phyloP scores from a whole-genome alignment of 1,284 basidiomycete species.

The Rhodotorula sp. region DNA sequence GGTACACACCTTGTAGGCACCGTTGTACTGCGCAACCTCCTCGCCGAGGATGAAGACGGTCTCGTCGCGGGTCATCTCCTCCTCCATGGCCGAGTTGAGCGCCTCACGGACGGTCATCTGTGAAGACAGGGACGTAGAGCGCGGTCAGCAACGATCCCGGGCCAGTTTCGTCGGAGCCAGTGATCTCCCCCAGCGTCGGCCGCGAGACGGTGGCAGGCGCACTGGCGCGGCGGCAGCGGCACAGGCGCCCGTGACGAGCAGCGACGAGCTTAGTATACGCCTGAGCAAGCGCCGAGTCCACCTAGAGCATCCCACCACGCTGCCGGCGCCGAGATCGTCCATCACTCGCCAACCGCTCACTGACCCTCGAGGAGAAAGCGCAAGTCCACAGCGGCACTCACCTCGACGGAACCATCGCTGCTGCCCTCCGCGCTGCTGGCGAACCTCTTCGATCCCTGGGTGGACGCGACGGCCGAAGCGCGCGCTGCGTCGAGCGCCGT shows the following conservation, averaged over 20 bases:
- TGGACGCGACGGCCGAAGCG: constrained; percentile 1
- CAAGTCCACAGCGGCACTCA: constrained; percentile 4
- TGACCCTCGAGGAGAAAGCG: background rate
- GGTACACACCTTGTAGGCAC: constrained; percentile 87
- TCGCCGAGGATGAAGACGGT: constrained; percentile 95
- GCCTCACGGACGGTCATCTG: constrained; percentile 99
- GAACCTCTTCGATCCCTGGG: constrained; percentile 10
- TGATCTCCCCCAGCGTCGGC: background rate
- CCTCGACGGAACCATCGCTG: constrained; percentile 33
- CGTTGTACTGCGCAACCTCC: constrained; percentile 98
- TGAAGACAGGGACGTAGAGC: background rate
- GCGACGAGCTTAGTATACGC: too few relatives aligned
- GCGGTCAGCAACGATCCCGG: background rate
- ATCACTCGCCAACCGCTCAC: too few relatives aligned
- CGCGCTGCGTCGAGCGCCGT: constrained; percentile 18
- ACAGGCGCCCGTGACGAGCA: too few relatives aligned
- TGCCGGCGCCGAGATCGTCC: too few relatives aligned
- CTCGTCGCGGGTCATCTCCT: constrained; percentile 97
- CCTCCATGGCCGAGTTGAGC: constrained; percentile 97
- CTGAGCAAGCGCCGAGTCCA: too few relatives aligned
- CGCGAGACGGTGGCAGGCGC: too few relatives aligned
- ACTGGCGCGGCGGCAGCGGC: too few relatives aligned
- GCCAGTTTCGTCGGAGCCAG: background rate
- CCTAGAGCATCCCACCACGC: too few relatives aligned
- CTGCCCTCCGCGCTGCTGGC: constrained; percentile 24